Base-by-base conservation (phyloP, 148 eudicot species). In the Chenopodium album region DNA sequence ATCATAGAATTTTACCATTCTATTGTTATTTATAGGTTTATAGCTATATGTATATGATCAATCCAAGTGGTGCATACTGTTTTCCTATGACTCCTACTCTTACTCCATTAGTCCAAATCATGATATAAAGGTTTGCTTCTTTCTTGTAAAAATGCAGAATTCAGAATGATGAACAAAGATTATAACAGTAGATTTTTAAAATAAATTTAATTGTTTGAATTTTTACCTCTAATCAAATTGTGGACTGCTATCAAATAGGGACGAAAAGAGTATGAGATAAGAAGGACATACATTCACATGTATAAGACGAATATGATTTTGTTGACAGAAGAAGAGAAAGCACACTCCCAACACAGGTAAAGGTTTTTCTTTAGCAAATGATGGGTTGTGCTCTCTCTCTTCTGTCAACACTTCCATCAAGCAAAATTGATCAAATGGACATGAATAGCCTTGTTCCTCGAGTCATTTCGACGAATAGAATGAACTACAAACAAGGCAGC, bases 311-410 rank as follows among this genome's bases (percentile, higher is more conserved):
- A 47, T 19, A 62, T 52, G 83, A 79, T 50, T 75, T 9, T 81
- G 79, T 54, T 81, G 83, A 67, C 83, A 81, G 79, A 75, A 81
- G 79, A 81, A 17, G 79, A 67, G 79, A 81, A 48, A 75, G 83
- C 79, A 74, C 83, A 80, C 78, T 73, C 83, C 82, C 71, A 63
- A 74, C 83, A 75, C 48, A 74, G 62, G 73, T 20, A 63, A 81
- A 81, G 73, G 34, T 28, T 79, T 80, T 72, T 71, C 68, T 80
- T 80, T 19, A 46, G 10, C 77, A 26, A 37, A 62, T 80, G 70
- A 50, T 28, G 74, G 75, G 67, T 79, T 79, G 75, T 69, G 75
- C 81, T 69, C 75, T 70, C 76, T 70, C 76, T 69, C 81, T 79
- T 70, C 81, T 79, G 81, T 79, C 75, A 79, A 79, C 77, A 72